Evolutionary conservation across 1,284 basidiomycete species (phyloP), one percentile per base, ranked within the genome.

Genomic region (Coniferiporia sulphurascens): DNA sequence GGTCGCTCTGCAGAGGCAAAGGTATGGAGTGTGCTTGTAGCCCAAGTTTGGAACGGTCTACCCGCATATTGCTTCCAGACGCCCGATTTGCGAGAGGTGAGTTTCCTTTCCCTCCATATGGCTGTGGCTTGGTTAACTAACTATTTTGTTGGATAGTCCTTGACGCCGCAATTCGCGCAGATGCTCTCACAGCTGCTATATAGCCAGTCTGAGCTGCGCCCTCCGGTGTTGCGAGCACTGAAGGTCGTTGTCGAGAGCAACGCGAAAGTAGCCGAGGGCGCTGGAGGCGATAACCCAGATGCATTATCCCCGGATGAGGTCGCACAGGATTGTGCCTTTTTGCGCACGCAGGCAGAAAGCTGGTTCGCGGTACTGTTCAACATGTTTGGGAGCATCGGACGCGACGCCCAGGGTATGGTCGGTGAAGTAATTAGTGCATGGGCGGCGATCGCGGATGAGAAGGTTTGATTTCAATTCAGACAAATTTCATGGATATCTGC

Each of bases 331-430:
- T 67, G 98, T 22, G 77, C 71, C 1, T 89, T 92, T 71, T 78
- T 99, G 59, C 85, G 83, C 52, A 78, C 79, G 0, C 87, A 98
- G 67, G 88, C 87, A 0, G 91, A 94, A 69, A 96, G 93, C 68
- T 95, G 97, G 86, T 83, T 98, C 27, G 89, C 93, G 0, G 93
- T 98, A 3, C 79, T 98, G 48, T 96, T 98, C 78, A 98, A 99
- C 70, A 88, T 99, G n/a, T 98, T 98, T 72, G 83, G 89, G 62
- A 94, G 85, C 67, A 84, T 91, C 21, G 83, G 83, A 3, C 79
- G 85, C 49, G 93, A 96, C 64, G 83, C 81, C 49, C 83, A 93
- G 51, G 87, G 86, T 3, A 82, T 86, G 73, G 85, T 98, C n/a
- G 91, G 93, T 43, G 93, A 96, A 58, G 91, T 92, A 38, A 91